Base-by-base conservation (phyloP, 2,329 filamentous ascomycete species). In the Thelonectria discophora region DNA sequence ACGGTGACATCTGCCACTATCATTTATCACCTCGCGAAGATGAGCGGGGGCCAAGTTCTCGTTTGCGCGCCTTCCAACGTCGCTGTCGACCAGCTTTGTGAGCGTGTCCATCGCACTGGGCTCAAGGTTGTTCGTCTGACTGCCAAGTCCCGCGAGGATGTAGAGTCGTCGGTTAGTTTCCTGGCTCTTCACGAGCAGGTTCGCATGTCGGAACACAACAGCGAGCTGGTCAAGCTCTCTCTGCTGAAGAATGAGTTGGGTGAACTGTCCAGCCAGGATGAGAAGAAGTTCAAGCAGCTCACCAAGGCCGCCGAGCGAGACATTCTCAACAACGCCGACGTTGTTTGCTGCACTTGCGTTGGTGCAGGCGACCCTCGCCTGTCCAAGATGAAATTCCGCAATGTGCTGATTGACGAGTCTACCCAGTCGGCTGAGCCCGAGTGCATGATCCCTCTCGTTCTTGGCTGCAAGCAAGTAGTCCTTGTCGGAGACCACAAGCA, bases 381-480 rank as follows among this genome's bases (percentile, higher is more conserved):
- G 55, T 88, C 94, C 51, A 98, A 98, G 81, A 93, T 97, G 86
- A 97, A 97, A 79, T 99, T 99, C 82, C 90, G 95, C 65, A 99
- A 97, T 66, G 95, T 99, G 18, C 84, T 99, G 42, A 98, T 99
- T 68, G 95, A 99, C 74, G 95, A 99, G 79, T 98, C 94, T 45
- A 99, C 95, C 1, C 95, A 99, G 75, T 97, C 95, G 15, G 95
- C 95, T 3, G 95, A 99, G 76, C 95, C 95, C 0, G 95, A 99
- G 77, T 99, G 95, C 77, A 97, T 99, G 93, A 99, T 99, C 71
- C 95, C 95, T 17, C 83, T 99, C 42, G 94, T 99, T 32, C 85
- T 99, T 20, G 95, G 95, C 52, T 99, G 95, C 83, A 99, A 99
- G 81, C 95, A 99, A 77, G 93, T 97, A 51, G 95, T 99, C n/a